Evolutionary conservation across 2,329 filamentous ascomycete genomes (phyloP).

Genomic region (Epichloe baconii): DNA sequence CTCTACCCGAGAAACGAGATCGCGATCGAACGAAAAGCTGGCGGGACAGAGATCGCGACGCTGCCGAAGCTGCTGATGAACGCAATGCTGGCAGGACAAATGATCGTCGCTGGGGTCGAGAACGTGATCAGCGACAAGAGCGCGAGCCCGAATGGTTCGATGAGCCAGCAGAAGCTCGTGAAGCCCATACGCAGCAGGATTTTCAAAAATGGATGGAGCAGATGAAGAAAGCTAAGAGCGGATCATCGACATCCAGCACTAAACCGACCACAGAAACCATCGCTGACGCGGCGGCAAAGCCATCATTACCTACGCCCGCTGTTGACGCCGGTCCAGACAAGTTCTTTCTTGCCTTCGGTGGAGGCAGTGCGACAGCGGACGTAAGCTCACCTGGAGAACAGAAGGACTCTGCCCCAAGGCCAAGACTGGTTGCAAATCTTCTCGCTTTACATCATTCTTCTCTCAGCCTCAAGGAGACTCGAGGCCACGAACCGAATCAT

Average conservation of each 20-base stretch:
- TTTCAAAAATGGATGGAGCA: slow-evolving; percentile 90
- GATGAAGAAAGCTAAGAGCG: slow-evolving; percentile 58
- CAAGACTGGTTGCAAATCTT: slow-evolving; percentile 54
- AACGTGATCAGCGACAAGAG: slow-evolving; percentile 49
- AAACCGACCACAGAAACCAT: slow-evolving; percentile 22
- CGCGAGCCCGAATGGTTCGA: slow-evolving; percentile 90
- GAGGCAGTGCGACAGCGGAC: slow-evolving; percentile 26
- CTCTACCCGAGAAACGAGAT: slow-evolving; percentile 30
- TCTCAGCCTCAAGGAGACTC: slow-evolving; percentile 35
- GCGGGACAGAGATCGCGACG: slow-evolving; percentile 39
- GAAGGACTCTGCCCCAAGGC: slow-evolving; percentile 29
- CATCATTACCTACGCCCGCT: slow-evolving; percentile 45
- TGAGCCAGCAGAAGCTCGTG: slow-evolving; percentile 53
- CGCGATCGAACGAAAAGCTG: slow-evolving; percentile 47
- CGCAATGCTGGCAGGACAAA: slow-evolving; percentile 37
- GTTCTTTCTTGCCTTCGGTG: slow-evolving; percentile 53
- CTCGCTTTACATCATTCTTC: slow-evolving; percentile 78
- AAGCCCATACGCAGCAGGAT: slow-evolving; percentile 73
- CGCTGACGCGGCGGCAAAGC: slow-evolving; percentile 37
- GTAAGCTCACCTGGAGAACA: slow-evolving; percentile 40
- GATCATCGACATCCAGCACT: slow-evolving; percentile 11
- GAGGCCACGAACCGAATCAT: slow-evolving; percentile 35
- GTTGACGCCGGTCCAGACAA: slow-evolving; percentile 60
- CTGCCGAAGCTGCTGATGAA: slow-evolving; percentile 33
- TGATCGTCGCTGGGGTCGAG: slow-evolving; percentile 42